These are phyloP conservation scores for Ophiosphaerella narmari DNA, from an alignment of 2,329 filamentous ascomycete genomes.

Conservation along the genomic window DNA sequence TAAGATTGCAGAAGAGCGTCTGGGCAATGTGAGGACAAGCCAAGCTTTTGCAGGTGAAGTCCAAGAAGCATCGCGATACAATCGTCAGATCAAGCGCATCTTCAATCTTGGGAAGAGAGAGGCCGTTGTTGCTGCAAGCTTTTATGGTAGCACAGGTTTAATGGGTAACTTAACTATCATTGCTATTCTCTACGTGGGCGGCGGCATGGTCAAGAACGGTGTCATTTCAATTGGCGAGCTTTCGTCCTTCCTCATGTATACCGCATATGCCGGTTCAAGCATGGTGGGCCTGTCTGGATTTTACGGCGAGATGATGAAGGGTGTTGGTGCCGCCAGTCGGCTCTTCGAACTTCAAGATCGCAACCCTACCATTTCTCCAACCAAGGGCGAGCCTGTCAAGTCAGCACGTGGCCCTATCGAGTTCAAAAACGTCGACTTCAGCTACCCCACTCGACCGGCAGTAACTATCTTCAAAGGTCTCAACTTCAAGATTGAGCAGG, in stretches of 20 bases:
- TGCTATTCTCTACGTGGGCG: conserved; percentile 85
- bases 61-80: conserved; percentile 88
- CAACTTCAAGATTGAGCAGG: conserved; percentile 88
- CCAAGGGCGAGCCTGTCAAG: conserved; percentile 75
- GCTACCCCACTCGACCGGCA: conserved; percentile 90
- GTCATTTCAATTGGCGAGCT: conserved; percentile 88
- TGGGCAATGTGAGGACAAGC: conserved; percentile 94
- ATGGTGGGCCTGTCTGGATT: conserved; percentile 94
- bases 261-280: conserved; percentile 81
- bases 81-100: conserved; percentile 87
- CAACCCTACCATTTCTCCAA: conserved; percentile 82
- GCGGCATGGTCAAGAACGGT: conserved; percentile 84
- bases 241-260: conserved; percentile 98
- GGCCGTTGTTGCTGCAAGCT: conserved; percentile 85
- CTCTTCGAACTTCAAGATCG: conserved; percentile 96
- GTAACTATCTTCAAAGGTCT: conserved; percentile 89
- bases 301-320: conserved; percentile 99
- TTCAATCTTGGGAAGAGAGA: conserved; percentile 87
- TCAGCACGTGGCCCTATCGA: conserved; percentile 88
- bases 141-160: conserved; percentile 85
- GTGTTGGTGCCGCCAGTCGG: conserved; percentile 92
- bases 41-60: conserved; percentile 95
- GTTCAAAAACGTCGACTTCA: conserved; percentile 84
- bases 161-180: conserved; percentile 97
- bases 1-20: conserved; percentile 96